Evolutionary conservation across 495 filamentous ascomycete species (phyloP), one percentile per base, ranked within the genome.

Genomic region (Neurospora hispaniola): DNA sequence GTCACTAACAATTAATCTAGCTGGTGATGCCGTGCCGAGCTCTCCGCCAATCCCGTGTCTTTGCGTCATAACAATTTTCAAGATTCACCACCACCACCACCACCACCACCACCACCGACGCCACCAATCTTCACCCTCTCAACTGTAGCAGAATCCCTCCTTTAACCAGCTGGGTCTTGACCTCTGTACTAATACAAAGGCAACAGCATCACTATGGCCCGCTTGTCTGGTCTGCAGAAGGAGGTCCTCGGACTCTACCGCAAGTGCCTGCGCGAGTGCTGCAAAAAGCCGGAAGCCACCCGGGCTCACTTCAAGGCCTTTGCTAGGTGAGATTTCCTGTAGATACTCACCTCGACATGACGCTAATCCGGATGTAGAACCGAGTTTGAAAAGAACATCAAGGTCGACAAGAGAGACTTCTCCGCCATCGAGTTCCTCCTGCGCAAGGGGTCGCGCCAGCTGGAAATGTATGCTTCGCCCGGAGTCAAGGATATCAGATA

Each of bases 191-290:
- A 23, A 23, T 23, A 0, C 1, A 23, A 23, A 23, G 23, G 1
- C 23, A 23, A 18, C 54, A 66, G 54, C 3, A 66, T 66, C 14
- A 35, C 1, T 18, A 66, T 66, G 54, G 54, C 27, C 14, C 87
- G 89, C 78, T 86, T 92, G 23, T 96, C 95, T 10, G 96, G 96
- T 43, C 85, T 98, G n/a, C 96, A 99, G 78, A 90, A 89, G 78
- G 92, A 96, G 71, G 94, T 99, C 9, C 81, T 98, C 48, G 85
- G 89, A 43, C 88, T 99, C 11, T 99, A 98, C 77, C 90, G 94
- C 68, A 88, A 89, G 76, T 98, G 94, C 76, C 85, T 99, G 39
- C 86, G 94, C 69, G 92, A 91, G 76, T 88, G 90, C 71, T 86
- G 90, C 71, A 92, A 90, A 76, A 99, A 99, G 81, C 94, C 96